These are phyloP conservation scores for Friedmanniomyces endolithicus DNA, from an alignment of 495 filamentous ascomycete species.

Conservation along the genomic window DNA sequence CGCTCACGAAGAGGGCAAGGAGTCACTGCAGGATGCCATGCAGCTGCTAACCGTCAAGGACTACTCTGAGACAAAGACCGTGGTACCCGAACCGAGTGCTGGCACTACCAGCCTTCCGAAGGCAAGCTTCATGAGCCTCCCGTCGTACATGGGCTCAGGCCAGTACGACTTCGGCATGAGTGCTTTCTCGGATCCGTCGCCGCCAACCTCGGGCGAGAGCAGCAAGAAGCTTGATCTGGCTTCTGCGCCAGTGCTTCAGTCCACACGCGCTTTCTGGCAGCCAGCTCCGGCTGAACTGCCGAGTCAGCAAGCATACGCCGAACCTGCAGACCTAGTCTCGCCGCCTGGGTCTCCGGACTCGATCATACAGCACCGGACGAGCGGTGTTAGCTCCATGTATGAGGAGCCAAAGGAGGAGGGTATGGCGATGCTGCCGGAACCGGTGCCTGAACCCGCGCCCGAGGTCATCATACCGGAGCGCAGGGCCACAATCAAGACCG, in stretches of 20 bases:
- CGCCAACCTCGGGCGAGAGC: constrained; percentile 21
- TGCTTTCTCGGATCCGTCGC: constrained; percentile 37
- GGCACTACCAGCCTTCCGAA: background rate
- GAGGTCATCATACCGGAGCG: constrained; percentile 59
- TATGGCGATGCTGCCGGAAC: constrained; percentile 17
- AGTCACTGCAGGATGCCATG: constrained; percentile 18
- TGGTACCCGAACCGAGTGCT: background rate
- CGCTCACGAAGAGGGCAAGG: constrained; percentile 11
- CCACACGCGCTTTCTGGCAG: constrained; percentile 1
- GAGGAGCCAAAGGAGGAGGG: constrained; percentile 24
- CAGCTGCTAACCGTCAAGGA: constrained; percentile 19
- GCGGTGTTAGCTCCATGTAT: constrained; percentile 29
- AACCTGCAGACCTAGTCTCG: constrained; percentile 34
- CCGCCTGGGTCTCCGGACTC: constrained; percentile 80
- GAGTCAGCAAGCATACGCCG: constrained; percentile 44
- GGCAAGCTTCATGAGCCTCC: constrained; percentile 26
- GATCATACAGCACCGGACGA: constrained; percentile 66
- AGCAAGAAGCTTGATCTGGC: background rate
- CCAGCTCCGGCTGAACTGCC: constrained; percentile 38
- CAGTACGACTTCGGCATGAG: constrained; percentile 41
- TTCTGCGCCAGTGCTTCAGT: background rate
- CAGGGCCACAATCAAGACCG: constrained; percentile 80
- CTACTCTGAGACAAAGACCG: constrained; percentile 8
- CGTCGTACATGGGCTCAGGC: constrained; percentile 34
- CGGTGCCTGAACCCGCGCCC: constrained; percentile 33